Evolutionary conservation across 1,284 basidiomycete genomes (phyloP).

Genomic region (Bothia castanella): DNA sequence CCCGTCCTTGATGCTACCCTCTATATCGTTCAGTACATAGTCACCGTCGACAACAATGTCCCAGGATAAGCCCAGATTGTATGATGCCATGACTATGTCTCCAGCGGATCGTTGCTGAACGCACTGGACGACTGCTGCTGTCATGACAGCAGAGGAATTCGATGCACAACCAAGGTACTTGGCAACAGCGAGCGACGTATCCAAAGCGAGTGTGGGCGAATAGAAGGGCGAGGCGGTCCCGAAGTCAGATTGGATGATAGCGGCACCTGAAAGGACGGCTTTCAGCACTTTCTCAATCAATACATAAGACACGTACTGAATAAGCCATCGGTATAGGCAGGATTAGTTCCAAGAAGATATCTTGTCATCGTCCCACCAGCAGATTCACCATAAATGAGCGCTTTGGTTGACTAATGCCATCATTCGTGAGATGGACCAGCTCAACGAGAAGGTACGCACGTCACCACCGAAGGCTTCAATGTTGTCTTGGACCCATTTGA

Average conservation of each 20-base stretch:
- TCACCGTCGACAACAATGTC: slow-evolving; percentile 6
- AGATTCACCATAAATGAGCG: slow-evolving; percentile 17
- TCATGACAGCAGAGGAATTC: no score
- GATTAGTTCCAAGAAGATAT: slow-evolving; percentile 17
- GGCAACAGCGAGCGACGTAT: slow-evolving; percentile 1
- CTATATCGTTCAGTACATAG: slow-evolving; percentile 7
- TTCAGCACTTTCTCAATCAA: neutral
- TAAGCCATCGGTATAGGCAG: slow-evolving; percentile 10
- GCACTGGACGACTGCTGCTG: neutral
- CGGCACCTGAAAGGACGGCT: slow-evolving; percentile 1
- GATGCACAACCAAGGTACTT: neutral
- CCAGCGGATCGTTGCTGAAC: slow-evolving; percentile 1
- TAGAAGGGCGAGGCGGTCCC: slow-evolving; percentile 11
- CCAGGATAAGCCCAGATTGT: slow-evolving; percentile 4
- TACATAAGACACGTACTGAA: slow-evolving; percentile 10
- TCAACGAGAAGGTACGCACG: slow-evolving; percentile 2
- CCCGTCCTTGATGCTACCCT: slow-evolving; percentile 9
- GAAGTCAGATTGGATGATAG: slow-evolving; percentile 17
- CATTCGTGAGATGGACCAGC: neutral
- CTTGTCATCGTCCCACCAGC: slow-evolving; percentile 16
- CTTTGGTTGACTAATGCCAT: slow-evolving; percentile 9
- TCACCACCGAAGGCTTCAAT: slow-evolving; percentile 27
- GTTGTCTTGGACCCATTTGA: slow-evolving; percentile 32
- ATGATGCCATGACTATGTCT: slow-evolving; percentile 4
- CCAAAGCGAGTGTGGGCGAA: slow-evolving; percentile 5